Conservation (phyloP, 2,329 filamentous ascomycete species). For the Colletotrichum sp. region DNA sequence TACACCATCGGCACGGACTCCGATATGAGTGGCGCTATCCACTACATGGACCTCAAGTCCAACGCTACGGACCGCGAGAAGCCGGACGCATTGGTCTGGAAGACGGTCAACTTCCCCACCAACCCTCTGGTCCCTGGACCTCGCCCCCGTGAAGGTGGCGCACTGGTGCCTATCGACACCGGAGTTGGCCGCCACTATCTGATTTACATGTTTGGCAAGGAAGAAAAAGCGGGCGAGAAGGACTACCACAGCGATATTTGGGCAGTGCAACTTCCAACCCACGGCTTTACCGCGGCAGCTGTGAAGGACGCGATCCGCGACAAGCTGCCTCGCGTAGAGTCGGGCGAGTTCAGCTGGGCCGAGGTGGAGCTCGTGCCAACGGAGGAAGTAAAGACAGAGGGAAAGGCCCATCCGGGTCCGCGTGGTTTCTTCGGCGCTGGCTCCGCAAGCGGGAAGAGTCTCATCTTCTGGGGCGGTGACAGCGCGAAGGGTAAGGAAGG, state of each 20-base stretch:
- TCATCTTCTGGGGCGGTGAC: slow-evolving; percentile 59
- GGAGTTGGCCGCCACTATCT: slow-evolving; percentile 58
- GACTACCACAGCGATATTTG: slow-evolving; percentile 49
- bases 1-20: slow-evolving; percentile 49
- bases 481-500: slow-evolving; percentile 43
- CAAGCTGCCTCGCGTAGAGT: slow-evolving; percentile 45
- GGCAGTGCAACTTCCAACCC: slow-evolving; percentile 56
- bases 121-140: slow-evolving; percentile 45
- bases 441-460: slow-evolving; percentile 47
- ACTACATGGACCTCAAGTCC: slow-evolving; percentile 37
- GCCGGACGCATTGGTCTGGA: slow-evolving; percentile 36
- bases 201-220: slow-evolving; percentile 50
- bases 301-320: slow-evolving; percentile 54
- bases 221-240: slow-evolving; percentile 25
- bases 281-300: slow-evolving; percentile 48
- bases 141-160: slow-evolving; percentile 43
- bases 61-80: slow-evolving; percentile 33
- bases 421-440: slow-evolving; percentile 43
- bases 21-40: slow-evolving; percentile 35
- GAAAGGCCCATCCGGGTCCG: slow-evolving; percentile 44
- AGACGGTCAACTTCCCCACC: slow-evolving; percentile 37
- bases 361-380: slow-evolving; percentile 52
- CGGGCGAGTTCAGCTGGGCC: slow-evolving; percentile 53
- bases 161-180: slow-evolving; percentile 50
- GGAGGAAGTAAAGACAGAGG: slow-evolving; percentile 44